A percentile compares a stretch with the other conserved stretches of the same genome.
Conservation (phyloP, 495 filamentous ascomycete genomes). For the Diplogelasinospora grovesii region DNA sequence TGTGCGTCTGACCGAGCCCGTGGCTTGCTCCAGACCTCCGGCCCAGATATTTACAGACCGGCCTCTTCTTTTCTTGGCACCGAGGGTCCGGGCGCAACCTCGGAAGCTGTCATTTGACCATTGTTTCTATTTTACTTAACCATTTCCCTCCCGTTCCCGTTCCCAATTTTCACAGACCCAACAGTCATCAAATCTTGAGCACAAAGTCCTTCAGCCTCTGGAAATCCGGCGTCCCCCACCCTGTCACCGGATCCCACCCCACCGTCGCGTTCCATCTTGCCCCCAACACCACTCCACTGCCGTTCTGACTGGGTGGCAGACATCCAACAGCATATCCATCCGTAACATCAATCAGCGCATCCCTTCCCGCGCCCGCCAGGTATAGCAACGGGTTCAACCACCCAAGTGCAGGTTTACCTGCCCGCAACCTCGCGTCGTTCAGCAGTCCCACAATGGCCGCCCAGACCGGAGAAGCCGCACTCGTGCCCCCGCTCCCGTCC, state of each 20-base stretch:
- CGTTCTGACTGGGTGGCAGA: slow-evolving; percentile 20
- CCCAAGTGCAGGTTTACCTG: slow-evolving; percentile 49
- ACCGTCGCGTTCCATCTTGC: slow-evolving; percentile 19
- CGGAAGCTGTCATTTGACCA: too few relatives aligned
- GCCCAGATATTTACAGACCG: too few relatives aligned
- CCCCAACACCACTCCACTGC: slow-evolving; percentile 13
- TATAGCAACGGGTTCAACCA: slow-evolving; percentile 70
- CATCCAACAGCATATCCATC: slow-evolving; percentile 35
- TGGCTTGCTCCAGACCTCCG: too few relatives aligned
- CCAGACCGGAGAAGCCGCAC: slow-evolving; percentile 53
- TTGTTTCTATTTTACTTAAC: too few relatives aligned
- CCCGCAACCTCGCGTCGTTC: slow-evolving; percentile 54
- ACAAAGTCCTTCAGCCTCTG: slow-evolving; percentile 15
- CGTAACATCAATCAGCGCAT: slow-evolving; percentile 44
- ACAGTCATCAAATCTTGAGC: too few relatives aligned
- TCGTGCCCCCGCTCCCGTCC: slow-evolving; percentile 21
- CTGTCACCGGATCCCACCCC: slow-evolving; percentile 22
- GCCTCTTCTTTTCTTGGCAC: too few relatives aligned
- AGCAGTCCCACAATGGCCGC: slow-evolving; percentile 54
- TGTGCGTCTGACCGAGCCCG: too few relatives aligned
- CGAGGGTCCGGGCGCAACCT: too few relatives aligned
- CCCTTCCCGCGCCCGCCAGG: slow-evolving; percentile 45
- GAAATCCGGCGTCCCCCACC: slow-evolving; percentile 29
- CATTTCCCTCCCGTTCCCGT: too few relatives aligned
- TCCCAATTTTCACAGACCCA: too few relatives aligned